Base-by-base conservation (phyloP, 306 rosid genomes). In the Urtica urens region DNA sequence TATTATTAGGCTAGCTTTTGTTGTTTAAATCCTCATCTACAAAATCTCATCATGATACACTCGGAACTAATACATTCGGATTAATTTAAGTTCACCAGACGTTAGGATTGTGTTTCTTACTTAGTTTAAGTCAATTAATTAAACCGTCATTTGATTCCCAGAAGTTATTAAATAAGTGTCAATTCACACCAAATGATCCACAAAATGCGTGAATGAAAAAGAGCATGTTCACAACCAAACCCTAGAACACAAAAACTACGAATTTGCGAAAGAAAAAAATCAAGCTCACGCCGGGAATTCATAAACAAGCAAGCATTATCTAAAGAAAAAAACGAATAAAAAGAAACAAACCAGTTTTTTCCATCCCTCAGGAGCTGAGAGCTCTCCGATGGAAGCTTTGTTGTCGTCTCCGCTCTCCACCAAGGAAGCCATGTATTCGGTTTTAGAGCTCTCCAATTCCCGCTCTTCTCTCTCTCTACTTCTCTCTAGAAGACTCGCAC, bases 321-420 rank as follows among this genome's bases (percentile, higher is more conserved):
- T 23, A 46, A 46, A 17, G 30, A 18, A 34, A 27, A 27, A 10
- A 16, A 44, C 12, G 45, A 12, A 24, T 10, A 20, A 21, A 28
- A 21, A 25, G 37, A 38, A 58, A 12, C 54, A 55, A 46, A 58
- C 64, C 64, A 16, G 35, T 47, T 58, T 58, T 38, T 24, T 34
- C 64, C 64, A 58, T 18, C 64, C 48, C 0, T 23, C 19, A 0
- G 64, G 64, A 34, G 64, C 64, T 25, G 46, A 15, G 19, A 58
- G 64, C 27, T 35, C 40, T 35, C 33, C 55, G 55, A 19, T 23
- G 7, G 55, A 19, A 4, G 41, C 28, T 28, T 44, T 44, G n/a
- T 25, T 31, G 23, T 48, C 53, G 37, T 27, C 55, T 9, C 26
- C 33, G 42, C 33, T 50, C 55, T 50, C 55, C 42, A 23, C 46